A percentile compares a stretch with the other conserved stretches of the same genome.
Conservation (phyloP, 2,329 filamentous ascomycete species). For the Beauveria bassiana region DNA sequence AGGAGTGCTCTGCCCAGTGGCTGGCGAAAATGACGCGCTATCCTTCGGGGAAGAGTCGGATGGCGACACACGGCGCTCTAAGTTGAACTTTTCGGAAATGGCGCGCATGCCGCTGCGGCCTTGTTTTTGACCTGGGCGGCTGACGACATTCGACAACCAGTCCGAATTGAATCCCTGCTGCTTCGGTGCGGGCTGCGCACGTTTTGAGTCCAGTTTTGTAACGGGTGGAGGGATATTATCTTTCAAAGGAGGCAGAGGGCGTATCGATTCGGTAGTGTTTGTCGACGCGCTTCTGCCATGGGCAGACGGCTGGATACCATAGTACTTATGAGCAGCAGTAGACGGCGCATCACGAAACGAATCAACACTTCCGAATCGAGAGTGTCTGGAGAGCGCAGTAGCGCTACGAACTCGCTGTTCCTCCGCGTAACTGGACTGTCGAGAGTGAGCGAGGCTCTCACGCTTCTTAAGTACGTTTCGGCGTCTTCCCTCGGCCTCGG, state of each 20-base stretch:
- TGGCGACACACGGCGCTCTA: slow-evolving; percentile 32
- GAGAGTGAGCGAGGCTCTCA: slow-evolving; percentile 52
- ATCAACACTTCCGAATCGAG: slow-evolving; percentile 70
- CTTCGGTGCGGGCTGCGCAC: slow-evolving; percentile 29
- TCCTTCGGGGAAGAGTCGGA: slow-evolving; percentile 43
- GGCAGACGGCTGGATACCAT: slow-evolving; percentile 40
- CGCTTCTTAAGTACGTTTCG: slow-evolving; percentile 79
- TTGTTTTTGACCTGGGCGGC: slow-evolving; percentile 41
- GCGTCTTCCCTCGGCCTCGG: slow-evolving; percentile 68
- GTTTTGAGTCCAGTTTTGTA: slow-evolving; percentile 45
- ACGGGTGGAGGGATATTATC: slow-evolving; percentile 49
- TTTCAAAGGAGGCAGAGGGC: slow-evolving; percentile 43
- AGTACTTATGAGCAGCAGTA: slow-evolving; percentile 65
- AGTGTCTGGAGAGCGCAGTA: slow-evolving; percentile 62
- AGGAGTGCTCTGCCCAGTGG: slow-evolving; percentile 68
- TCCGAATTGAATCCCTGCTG: slow-evolving; percentile 42
- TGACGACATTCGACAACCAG: slow-evolving; percentile 45
- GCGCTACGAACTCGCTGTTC: slow-evolving; percentile 62
- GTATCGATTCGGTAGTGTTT: slow-evolving; percentile 46
- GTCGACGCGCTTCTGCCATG: slow-evolving; percentile 57
- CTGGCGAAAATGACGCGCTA: slow-evolving; percentile 53
- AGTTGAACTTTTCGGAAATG: slow-evolving; percentile 68
- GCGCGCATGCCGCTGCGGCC: slow-evolving; percentile 67
- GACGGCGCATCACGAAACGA: slow-evolving; percentile 59
- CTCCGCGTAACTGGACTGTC: slow-evolving; percentile 69